These are phyloP conservation scores for Smallanthus sonchifolius DNA, from an alignment of 129 eudicot species.

Conservation along the genomic window DNA sequence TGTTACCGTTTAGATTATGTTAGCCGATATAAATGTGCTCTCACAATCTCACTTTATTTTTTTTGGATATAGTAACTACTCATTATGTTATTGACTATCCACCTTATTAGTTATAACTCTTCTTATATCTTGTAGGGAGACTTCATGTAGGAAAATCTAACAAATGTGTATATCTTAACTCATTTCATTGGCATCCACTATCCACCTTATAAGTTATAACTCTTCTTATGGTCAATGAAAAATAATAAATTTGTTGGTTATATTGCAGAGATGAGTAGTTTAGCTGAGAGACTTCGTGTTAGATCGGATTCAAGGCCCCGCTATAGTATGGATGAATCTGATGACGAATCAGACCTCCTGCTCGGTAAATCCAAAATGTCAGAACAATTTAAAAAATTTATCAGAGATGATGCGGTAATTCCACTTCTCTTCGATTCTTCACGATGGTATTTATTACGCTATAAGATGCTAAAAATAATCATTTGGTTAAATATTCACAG, in stretches of 20 bases:
- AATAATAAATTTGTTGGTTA: background rate
- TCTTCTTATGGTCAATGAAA: background rate
- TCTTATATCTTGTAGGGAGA: no score
- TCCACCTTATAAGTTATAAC: background rate
- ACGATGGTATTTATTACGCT: background rate
- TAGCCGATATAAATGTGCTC: background rate
- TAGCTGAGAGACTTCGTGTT: conserved; percentile 94
- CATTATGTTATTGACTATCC: background rate
- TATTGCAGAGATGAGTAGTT: conserved; percentile 78
- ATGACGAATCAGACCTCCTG: conserved; percentile 63
- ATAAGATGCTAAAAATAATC: background rate
- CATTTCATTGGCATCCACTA: background rate
- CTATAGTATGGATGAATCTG: conserved; percentile 77
- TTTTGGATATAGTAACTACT: background rate
- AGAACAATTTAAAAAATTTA: conserved; percentile 52
- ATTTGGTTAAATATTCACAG: conserved; percentile 28
- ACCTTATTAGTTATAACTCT: no score
- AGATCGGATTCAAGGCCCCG: conserved; percentile 86
- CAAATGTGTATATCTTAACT: no score
- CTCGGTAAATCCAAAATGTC: conserved; percentile 41
- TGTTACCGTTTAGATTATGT: background rate
- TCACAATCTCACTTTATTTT: background rate
- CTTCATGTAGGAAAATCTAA: no score
- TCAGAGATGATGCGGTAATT: conserved; percentile 71
- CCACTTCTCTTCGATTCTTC: background rate